Conservation (phyloP, 1,139 yeast species). For the Kurtzmaniella quercitrusa region DNA sequence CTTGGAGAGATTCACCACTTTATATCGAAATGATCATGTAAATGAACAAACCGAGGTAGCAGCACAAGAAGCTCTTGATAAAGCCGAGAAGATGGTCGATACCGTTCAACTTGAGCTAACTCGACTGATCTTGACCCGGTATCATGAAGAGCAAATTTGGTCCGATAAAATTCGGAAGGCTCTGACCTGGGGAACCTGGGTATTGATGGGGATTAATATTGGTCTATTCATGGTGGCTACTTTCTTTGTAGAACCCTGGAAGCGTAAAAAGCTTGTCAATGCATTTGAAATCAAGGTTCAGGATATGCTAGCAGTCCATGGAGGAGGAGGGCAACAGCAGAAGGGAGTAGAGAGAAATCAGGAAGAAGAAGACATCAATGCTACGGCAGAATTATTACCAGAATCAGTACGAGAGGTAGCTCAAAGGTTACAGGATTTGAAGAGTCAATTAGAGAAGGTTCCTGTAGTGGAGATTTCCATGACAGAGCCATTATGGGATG, state of each 20-base stretch:
- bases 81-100: constrained; percentile 65
- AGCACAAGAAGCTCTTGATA: constrained; percentile 47
- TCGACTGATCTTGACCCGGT: constrained; percentile 76
- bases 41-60: constrained; percentile 60
- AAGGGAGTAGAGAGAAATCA: no score
- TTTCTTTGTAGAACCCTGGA: constrained; percentile 91
- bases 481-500: not conserved
- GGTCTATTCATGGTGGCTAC: constrained; percentile 77
- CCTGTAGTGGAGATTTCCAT: not conserved
- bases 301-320: not conserved
- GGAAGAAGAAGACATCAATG: no score
- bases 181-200: constrained; percentile 96
- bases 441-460: not conserved
- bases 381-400: not conserved
- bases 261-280: constrained; percentile 70
- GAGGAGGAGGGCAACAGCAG: no score
- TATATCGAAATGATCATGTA: constrained; percentile 77
- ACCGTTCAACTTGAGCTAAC: constrained; percentile 66
- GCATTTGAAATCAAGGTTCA: constrained; percentile 79
- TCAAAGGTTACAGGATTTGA: not conserved
- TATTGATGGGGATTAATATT: constrained; percentile 84
- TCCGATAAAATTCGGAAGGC: constrained; percentile 92
- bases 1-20: constrained; percentile 74
- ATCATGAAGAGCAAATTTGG: constrained; percentile 98
- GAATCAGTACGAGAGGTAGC: not conserved